Base-by-base conservation (phyloP, 768 basidiomycete species). In the Lactarius vividus region DNA sequence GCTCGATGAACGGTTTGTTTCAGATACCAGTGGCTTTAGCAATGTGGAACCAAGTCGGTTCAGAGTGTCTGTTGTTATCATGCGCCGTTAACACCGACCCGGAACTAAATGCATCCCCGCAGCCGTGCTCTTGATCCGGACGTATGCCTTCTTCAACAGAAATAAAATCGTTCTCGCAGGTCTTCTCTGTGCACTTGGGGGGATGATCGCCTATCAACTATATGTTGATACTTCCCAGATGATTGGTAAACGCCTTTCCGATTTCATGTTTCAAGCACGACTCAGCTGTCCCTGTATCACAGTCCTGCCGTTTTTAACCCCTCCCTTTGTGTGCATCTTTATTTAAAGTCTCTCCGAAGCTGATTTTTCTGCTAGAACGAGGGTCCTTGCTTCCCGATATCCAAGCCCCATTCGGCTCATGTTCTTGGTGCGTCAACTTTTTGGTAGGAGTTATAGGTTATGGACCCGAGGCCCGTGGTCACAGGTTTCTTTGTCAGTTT, bases 21-120 rank as follows among this genome's bases (percentile, higher is more conserved):
- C 62, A 92, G 90, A 85, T 91, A 60, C 91, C 91, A 6, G 91
- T 92, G 63, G 86, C 87, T 7, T 81, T 92, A 57, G 89, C 89
- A 20, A 88, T 91, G 85, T 92, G 89, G 89, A 92, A 92, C 71
- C 91, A 92, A 83, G 89, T 91, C 62, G 87, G 88, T 54, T 89
- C 89, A 56, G 88, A 92, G 79, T 86, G 88, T 87, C 68, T 67
- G 81, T 77, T 59, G 18, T 44, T 52, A 11, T 58, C 29, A 18
- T 31, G 5, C n/a, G 15, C 11, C n/a, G 23, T 42, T 18, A 15
- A 57, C 33, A 18, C 26, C 29, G 29, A 35, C 52, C 37, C 16
- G 10, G 29, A 31, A 35, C 65, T 62, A 28, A 66, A 39, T 46
- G 72, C 64, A 55, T 37, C 67, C 42, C 35, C 37, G 7, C 70